Evolutionary conservation across 495 filamentous ascomycete species (phyloP), one percentile per base, ranked within the genome.

Genomic region (Xylaria nigripes): DNA sequence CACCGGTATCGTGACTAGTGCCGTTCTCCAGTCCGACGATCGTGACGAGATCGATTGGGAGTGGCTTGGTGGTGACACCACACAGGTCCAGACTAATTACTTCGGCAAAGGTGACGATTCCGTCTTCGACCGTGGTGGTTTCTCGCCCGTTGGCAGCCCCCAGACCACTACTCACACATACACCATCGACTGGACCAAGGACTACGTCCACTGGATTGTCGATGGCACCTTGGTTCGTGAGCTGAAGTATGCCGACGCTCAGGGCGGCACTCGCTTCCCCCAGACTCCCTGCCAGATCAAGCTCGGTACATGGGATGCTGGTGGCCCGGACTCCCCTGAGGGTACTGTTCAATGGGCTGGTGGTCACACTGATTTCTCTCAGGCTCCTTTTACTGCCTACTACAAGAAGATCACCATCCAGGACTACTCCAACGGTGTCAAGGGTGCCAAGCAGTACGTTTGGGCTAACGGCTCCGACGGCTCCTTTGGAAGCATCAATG

Each of bases 41-140:
- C 80, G 94, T 10, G 93, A 98, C 70, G 93, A 98, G 74, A 89
- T 98, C 57, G 93, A 96, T 69, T 95, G 89, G 87, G 86, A 90
- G 66, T 89, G 84, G 83, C 70, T 89, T 44, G 86, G 86, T 34
- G 73, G 76, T 44, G 77, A 85, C 58, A 73, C 73, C 48, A 72
- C 68, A 25, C 68, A 83, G 56, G 89, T 90, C 7, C 87, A 96
- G 73, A 85, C 81, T 72, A 95, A 98, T 76, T 98, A 87, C 78
- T 98, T 90, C 70, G 89, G 90, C 67, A 94, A 96, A 77, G 93
- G 92, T 30, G 85, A 91, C 60, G 86, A 83, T 13, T 76, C 74
- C 0, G 78, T 80, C 24, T 92, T 86, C 67, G 77, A 87, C 68
- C 89, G 88, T 48, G 90, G 83, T 51, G 77, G 80, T 22, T 89